Evolutionary conservation across 2,329 filamentous ascomycete species (phyloP), one percentile per base, ranked within the genome.

Genomic region (Apiospora arundinis): DNA sequence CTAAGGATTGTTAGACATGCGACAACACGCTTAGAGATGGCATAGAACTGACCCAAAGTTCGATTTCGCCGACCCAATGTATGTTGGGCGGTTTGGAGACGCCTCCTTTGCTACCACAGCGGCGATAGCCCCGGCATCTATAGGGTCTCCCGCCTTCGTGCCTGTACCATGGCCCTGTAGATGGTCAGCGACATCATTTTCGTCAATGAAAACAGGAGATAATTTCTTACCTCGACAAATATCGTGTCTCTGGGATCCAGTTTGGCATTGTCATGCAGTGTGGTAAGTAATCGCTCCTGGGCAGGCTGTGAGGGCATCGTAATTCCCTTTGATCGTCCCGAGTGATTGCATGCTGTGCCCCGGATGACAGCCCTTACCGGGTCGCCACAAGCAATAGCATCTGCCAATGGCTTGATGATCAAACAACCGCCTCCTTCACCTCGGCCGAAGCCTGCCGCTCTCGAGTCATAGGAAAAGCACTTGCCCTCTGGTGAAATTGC

Each of bases 391-490:
- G 74, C 72, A 0, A 81, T 63, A 0, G 82, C 81, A n/a, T 78
- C 75, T 4, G 72, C 72, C 0, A 83, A 74, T 0, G 74, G 74
- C 70, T 83, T 83, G 25, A 83, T 45, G 1, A 83, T 70, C 2
- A 83, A 67, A 4, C 76, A 76, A 1, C 76, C 80, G 18, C 77
- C 73, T 28, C 81, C 82, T 66, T 83, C 82, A 0, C 81, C 81
- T 23, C 80, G 76, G 23, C 76, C 79, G 63, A 76, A 76, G 81
- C 80, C 28, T 8, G 68, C 63, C 79, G 77, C 73, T 3, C 69
- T 72, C 2, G 44, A 40, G 25, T 75, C 74, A 46, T 73, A 75
- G 4, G 72, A 70, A 46, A 65, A 74, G 8, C 69, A 70, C 16
- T 67, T 74, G 8, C 73, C 73, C 28, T 72, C 70, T 2, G 44